Conservation (phyloP, 352 stramenopile genomes). For the Elongisporangium anandrum region DNA sequence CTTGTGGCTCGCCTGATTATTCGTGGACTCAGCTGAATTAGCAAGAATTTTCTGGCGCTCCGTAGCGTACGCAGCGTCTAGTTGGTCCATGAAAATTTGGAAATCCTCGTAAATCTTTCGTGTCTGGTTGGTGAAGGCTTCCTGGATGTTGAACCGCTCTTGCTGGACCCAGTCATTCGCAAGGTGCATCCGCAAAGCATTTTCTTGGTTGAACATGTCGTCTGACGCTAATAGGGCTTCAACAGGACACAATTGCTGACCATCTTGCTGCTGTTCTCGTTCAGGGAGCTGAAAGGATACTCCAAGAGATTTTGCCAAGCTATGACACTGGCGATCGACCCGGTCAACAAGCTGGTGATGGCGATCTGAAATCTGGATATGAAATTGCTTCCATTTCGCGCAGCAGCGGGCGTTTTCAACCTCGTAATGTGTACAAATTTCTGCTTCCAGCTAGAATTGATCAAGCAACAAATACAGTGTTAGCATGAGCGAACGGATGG, state of each 20-base stretch:
- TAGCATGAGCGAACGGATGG: too few relatives aligned
- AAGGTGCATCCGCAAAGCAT: slow-evolving; percentile 19
- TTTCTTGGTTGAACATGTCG: slow-evolving; percentile 2
- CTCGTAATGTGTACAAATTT: slow-evolving; percentile 57
- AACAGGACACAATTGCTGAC: background rate
- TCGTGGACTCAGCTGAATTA: background rate
- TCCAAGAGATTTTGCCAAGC: slow-evolving; percentile 13
- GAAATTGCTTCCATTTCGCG: slow-evolving; percentile 45
- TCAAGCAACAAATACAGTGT: background rate
- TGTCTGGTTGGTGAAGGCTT: slow-evolving; percentile 60
- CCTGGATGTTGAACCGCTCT: slow-evolving; percentile 66
- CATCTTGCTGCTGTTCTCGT: background rate
- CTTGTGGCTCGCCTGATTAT: background rate
- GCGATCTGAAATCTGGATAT: slow-evolving; percentile 21
- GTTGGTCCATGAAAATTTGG: slow-evolving; percentile 30
- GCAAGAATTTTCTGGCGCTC: slow-evolving; percentile 31
- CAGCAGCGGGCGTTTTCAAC: slow-evolving; percentile 42
- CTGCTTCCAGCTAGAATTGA: slow-evolving; percentile 37
- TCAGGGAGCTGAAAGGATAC: background rate
- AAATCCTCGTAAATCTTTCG: slow-evolving; percentile 50
- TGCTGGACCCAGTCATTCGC: slow-evolving; percentile 50
- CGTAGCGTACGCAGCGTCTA: slow-evolving; percentile 27
- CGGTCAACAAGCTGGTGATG: slow-evolving; percentile 13
- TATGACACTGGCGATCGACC: slow-evolving; percentile 25
- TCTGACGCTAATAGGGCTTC: background rate